Conservation (phyloP, 2,329 filamentous ascomycete genomes). For the Lanzia echinophila region DNA sequence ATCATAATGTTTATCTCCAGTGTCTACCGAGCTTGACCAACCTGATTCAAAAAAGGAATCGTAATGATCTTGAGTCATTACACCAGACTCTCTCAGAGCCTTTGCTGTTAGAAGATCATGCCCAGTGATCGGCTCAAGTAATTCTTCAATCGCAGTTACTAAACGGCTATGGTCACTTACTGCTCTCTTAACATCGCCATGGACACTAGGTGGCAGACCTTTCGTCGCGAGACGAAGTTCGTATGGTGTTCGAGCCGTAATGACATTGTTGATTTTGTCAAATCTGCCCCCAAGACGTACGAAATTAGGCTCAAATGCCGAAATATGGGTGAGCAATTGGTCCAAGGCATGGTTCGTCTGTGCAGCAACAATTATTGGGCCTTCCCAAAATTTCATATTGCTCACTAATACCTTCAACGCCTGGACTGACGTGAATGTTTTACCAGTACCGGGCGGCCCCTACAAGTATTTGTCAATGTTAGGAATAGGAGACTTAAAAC, state of each 20-base stretch:
- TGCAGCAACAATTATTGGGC: constrained; percentile 71
- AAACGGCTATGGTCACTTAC: neutral
- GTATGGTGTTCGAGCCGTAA: constrained; percentile 61
- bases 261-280: constrained; percentile 43
- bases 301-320: constrained; percentile 52
- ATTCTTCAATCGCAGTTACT: neutral
- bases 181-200: neutral
- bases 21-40: constrained; percentile 18
- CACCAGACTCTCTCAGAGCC: constrained; percentile 44
- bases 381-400: constrained; percentile 48
- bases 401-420: constrained; percentile 60
- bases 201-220: constrained; percentile 24
- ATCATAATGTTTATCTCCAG: neutral
- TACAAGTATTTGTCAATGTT: constrained; percentile 30
- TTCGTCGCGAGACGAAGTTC: constrained; percentile 42
- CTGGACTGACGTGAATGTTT: constrained; percentile 74
- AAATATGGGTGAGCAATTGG: constrained; percentile 54
- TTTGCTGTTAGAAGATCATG: constrained; percentile 45
- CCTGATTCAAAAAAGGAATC: constrained; percentile 50
- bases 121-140: constrained; percentile 7
- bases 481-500: constrained; percentile 32
- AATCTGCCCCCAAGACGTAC: constrained; percentile 44
- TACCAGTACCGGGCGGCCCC: constrained; percentile 70
- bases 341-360: constrained; percentile 91
- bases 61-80: constrained; percentile 59